Evolutionary conservation across 2,329 filamentous ascomycete genomes (phyloP), one percentile per base, ranked within the genome.

Genomic region (Massarina eburnea): DNA sequence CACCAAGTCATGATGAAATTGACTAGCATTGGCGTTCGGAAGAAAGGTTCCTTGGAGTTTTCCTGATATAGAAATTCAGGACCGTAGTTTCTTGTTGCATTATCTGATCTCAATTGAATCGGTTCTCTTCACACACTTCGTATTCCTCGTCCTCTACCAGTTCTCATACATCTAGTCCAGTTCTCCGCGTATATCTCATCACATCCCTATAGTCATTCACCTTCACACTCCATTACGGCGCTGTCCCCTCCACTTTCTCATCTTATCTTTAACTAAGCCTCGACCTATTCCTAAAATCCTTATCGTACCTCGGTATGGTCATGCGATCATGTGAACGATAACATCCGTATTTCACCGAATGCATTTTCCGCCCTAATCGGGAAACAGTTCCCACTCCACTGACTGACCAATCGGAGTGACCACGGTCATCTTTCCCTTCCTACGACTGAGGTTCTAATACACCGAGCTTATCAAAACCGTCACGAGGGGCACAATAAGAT

Each of bases 351-450:
- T 12, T 21, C 3, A 12, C 19, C 8, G 18, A 7, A 35, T 34
- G 39, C 30, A 35, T 24, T 15, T 27, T 42, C 18, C 30, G 24
- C 17, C 39, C 39, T 42, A 42, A 42, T 42, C 20, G 39, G 39
- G 39, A 35, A 35, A 42, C 17, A 21, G 30, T 42, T 42, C 30
- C 39, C 39, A 35, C 21, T 21, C 15, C 24, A 2, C 30, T 2
- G 22, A 20, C 30, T 20, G 12, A 34, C 39, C 30, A 35, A 35
- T 42, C 29, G 15, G 10, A 24, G 12, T n/a, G 20, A 24, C 3
- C 20, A n/a, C 22, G 18, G 8, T 5, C 17, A 9, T 21, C 34
- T n/a, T n/a, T n/a, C n/a, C n/a, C n/a, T n/a, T n/a, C n/a, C n/a
- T n/a, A n/a, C n/a, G n/a, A n/a, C n/a, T n/a, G n/a, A n/a, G n/a